phyloP scores from a whole-genome alignment of 2,329 filamentous ascomycete species.

The Colletotrichum tanaceti region DNA sequence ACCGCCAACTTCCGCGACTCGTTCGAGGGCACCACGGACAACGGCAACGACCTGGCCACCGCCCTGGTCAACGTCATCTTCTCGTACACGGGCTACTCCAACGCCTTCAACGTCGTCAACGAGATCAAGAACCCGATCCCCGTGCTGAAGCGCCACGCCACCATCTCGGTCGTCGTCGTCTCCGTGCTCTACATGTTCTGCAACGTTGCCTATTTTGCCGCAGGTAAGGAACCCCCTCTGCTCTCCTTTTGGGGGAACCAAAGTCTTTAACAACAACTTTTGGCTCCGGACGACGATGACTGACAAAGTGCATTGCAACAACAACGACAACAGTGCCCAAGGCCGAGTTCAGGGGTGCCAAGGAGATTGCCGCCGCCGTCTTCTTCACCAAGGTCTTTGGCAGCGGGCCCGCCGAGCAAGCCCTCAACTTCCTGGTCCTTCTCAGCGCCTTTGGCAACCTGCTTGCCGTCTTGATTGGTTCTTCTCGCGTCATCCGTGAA shows the following conservation, averaged over 20 bases:
- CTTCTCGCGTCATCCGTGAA: constrained; percentile 68
- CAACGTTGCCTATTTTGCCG: constrained; percentile 70
- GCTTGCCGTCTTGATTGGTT: constrained; percentile 64
- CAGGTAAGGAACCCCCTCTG: neutral
- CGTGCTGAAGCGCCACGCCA: constrained; percentile 63
- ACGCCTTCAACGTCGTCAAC: constrained; percentile 71
- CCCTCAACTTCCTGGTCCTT: constrained; percentile 67
- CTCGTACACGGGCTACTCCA: constrained; percentile 67
- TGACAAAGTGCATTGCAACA: no score
- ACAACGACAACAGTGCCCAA: constrained; percentile 62
- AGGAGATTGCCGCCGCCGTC: constrained; percentile 65
- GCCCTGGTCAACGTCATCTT: constrained; percentile 70
- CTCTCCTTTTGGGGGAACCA: no score
- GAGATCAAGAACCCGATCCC: constrained; percentile 71
- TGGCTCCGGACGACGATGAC: neutral
- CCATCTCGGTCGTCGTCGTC: constrained; percentile 62
- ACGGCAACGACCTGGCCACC: constrained; percentile 53
- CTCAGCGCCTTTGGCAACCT: constrained; percentile 70
- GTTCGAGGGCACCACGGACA: constrained; percentile 51
- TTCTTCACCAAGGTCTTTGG: constrained; percentile 72
- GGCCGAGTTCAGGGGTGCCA: constrained; percentile 61
- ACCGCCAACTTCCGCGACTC: constrained; percentile 51
- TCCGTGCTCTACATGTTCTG: constrained; percentile 67
- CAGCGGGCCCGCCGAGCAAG: constrained; percentile 58
- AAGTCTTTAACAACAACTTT: neutral